A percentile compares a stretch with the other conserved stretches of the same genome.
Conservation (phyloP, 805 yeast species). For the Metschnikowia sp. region DNA sequence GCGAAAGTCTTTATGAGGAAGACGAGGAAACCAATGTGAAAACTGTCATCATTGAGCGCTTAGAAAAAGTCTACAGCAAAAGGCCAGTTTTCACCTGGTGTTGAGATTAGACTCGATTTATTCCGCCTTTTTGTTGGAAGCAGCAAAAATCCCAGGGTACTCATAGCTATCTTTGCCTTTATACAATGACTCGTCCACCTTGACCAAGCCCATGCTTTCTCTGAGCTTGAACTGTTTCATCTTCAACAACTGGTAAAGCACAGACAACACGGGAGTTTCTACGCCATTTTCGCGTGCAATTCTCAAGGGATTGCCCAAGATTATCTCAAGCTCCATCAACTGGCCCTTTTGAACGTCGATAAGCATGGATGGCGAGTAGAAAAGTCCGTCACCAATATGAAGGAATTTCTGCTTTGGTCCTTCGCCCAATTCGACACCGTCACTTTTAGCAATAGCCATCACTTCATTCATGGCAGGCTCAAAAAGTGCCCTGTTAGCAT, state of each 20-base stretch:
- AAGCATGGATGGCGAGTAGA: constrained; percentile 68
- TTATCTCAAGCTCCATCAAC: constrained; percentile 68
- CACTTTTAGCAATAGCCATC: constrained; percentile 62
- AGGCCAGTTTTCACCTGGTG: constrained; percentile 74
- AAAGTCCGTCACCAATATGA: constrained; percentile 40
- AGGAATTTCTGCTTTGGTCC: constrained; percentile 48
- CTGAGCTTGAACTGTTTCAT: constrained; percentile 60
- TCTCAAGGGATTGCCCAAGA: constrained; percentile 61
- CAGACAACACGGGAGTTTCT: constrained; percentile 53
- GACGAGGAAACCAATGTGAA: constrained; percentile 25
- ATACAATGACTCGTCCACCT: constrained; percentile 11
- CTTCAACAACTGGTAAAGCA: constrained; percentile 56
- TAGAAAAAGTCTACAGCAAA: constrained; percentile 50
- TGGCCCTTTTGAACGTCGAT: constrained; percentile 65
- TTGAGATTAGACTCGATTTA: neutral
- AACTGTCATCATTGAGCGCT: constrained; percentile 56
- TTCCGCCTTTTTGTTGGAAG: neutral
- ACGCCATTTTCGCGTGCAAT: constrained; percentile 15
- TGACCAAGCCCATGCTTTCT: constrained; percentile 47
- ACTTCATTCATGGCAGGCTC: constrained; percentile 69
- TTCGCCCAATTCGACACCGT: constrained; percentile 53
- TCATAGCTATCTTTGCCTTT: constrained; percentile 16
- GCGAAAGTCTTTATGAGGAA: neutral
- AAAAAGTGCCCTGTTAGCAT: constrained; percentile 29
- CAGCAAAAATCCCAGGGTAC: constrained; percentile 16